Base-by-base conservation (phyloP, 148 eudicot species). In the Mesembryanthemum crystallinum region DNA sequence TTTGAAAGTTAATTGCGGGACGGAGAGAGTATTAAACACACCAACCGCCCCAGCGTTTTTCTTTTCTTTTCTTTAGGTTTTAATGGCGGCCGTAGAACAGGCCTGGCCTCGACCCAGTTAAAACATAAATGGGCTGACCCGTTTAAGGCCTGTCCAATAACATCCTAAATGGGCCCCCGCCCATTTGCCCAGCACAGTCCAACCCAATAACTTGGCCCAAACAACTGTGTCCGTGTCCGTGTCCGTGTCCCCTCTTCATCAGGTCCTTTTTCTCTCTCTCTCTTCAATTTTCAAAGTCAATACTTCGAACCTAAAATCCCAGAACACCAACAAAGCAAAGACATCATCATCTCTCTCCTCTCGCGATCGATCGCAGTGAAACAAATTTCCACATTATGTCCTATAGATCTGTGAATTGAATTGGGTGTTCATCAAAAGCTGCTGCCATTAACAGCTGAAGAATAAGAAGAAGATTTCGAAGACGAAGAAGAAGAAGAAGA, bases 261-360 rank as follows among this genome's bases (percentile, higher is more conserved):
- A 5, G 4, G 3, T 9, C 24, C 32, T 59, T 21, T 23, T 39
- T 20, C 78, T 42, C 66, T 29, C 43, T 39, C 55, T 58, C 39
- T 64, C 60, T 73, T 7, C n/a, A 12, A 37, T 18, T 29, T 73
- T 60, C 45, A 71, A n/a, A 57, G 17, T 59, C 42, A 49, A n/a
- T 45, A 20, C 64, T 33, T 33, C 29, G 27, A 72, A 20, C 66
- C 39, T 2, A 37, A 35, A 25, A 18, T 20, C 39, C 20, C 24
- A 74, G n/a, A n/a, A n/a, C n/a, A 65, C 32, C 27, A 24, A 29
- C n/a, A 10, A 12, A 3, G 4, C 29, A 45, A 51, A 67, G 20
- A 14, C 45, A 42, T 67, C 49, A 47, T 66, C 49, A 21, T 24
- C 17, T 39, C 49, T 23, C 51, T 8, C 37, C 42, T 43, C 55